Evolutionary conservation across 2,329 filamentous ascomycete species (phyloP).

Genomic region (Endothia cerciana): DNA sequence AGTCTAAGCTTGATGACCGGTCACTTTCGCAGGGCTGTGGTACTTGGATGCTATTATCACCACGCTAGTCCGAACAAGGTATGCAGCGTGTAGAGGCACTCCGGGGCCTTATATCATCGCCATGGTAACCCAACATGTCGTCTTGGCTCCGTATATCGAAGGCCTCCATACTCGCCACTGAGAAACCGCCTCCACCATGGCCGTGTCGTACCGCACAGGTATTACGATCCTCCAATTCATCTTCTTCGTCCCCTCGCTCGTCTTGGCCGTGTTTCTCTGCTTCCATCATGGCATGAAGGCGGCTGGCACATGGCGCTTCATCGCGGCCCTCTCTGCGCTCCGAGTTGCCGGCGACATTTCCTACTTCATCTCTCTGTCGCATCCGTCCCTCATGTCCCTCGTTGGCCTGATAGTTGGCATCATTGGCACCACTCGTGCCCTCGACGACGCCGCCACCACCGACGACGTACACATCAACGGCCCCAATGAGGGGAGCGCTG

Average conservation of each 20-base stretch:
- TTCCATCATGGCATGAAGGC: constrained; percentile 28
- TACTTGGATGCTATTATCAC: too few species aligned
- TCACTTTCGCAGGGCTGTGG: too few species aligned
- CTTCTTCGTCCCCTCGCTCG: constrained; percentile 24
- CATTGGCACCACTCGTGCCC: constrained; percentile 23
- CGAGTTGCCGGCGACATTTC: constrained; percentile 28
- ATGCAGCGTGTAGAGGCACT: constrained; percentile 1
- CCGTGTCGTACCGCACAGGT: constrained; percentile 28
- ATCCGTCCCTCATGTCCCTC: constrained; percentile 19
- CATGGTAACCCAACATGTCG: not conserved
- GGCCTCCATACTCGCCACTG: too few species aligned
- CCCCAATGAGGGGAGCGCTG: constrained; percentile 25
- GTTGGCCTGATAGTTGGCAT: constrained; percentile 27
- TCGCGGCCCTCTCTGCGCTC: constrained; percentile 26
- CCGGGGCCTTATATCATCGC: not conserved
- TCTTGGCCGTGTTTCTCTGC: constrained; percentile 26
- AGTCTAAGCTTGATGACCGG: too few species aligned
- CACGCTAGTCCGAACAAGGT: constrained; percentile 10
- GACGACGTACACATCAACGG: constrained; percentile 8
- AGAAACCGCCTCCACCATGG: constrained; percentile 12
- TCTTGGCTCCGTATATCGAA: not conserved
- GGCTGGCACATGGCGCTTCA: constrained; percentile 28
- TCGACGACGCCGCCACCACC: constrained; percentile 17
- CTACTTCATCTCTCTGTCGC: constrained; percentile 27
- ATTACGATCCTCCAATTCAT: constrained; percentile 29